These are phyloP conservation scores for Baorangia bicolor DNA, from an alignment of 768 basidiomycete species.

Conservation along the genomic window DNA sequence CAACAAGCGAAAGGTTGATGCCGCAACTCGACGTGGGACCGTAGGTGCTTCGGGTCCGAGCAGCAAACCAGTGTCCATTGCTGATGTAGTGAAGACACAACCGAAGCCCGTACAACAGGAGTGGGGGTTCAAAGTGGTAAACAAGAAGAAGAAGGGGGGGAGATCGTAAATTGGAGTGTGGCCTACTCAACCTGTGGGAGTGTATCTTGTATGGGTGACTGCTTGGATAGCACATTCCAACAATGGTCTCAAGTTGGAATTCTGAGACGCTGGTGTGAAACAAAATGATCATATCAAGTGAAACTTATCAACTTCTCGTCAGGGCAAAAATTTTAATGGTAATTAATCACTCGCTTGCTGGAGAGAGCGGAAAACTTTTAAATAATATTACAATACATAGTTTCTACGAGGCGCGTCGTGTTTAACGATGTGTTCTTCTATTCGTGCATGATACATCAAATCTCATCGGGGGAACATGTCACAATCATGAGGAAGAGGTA, in stretches of 20 bases:
- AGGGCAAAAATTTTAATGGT: too few relatives aligned
- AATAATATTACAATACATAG: slow-evolving; percentile 21
- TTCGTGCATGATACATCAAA: slow-evolving; percentile 7
- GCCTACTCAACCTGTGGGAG: not conserved
- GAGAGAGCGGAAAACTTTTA: not conserved
- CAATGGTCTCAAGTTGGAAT: not conserved
- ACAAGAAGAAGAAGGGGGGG: slow-evolving; percentile 90
- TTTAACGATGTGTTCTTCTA: slow-evolving; percentile 10
- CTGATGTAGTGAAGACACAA: slow-evolving; percentile 87
- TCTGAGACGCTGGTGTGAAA: not conserved
- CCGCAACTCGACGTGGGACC: slow-evolving; percentile 50
- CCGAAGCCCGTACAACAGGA: slow-evolving; percentile 75
- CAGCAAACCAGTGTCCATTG: slow-evolving; percentile 67
- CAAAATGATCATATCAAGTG: not conserved
- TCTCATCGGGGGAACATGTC: not conserved
- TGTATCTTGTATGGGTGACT: slow-evolving; percentile 17
- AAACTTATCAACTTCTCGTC: not conserved
- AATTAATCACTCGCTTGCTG: not conserved
- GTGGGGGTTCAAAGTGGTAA: slow-evolving; percentile 93
- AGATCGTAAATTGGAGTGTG: slow-evolving; percentile 40
- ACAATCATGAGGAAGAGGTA: slow-evolving; percentile 22
- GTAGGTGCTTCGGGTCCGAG: slow-evolving; percentile 32
- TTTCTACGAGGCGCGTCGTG: slow-evolving; percentile 22
- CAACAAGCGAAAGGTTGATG: slow-evolving; percentile 82
- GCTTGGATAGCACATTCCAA: slow-evolving; percentile 25